Base-by-base conservation (phyloP, 306 rosid genomes). In the Cyclanthera cordifolia region DNA sequence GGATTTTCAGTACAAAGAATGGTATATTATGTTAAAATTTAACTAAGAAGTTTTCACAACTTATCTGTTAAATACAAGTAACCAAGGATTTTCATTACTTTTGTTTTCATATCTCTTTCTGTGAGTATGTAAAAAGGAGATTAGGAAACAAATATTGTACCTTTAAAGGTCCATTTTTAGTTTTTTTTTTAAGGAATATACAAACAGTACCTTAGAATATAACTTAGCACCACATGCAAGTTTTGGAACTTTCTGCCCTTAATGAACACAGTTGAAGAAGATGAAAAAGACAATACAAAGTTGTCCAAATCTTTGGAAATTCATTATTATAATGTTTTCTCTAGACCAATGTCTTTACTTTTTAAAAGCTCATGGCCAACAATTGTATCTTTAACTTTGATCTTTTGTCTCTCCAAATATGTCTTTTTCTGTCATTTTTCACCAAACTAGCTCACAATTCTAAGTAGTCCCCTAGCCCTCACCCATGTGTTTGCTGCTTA, bases 401-500 rank as follows among this genome's bases (percentile, higher is more conserved):
- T 69, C 73, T 69, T 30, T 30, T 45, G 50, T 47, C 71, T 27
- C 47, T 52, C 32, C 37, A 74, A 23, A 53, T 28, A 32, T 65
- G 69, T 37, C 15, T 37, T 61, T 11, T 23, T 41, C 69, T 46
- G 54, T 66, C 71, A 46, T 47, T 66, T 47, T 46, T 66, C 55
- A 47, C 70, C 70, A 45, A 39, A 41, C 53, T 65, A 66, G 71
- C 71, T 47, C 71, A 66, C 16, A 66, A 25, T 66, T 47, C 71
- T 47, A 66, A 66, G 55, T 66, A 65, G 55, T 43, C 52, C 51
- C 51, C 34, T 12, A 64, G 3, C 51, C 37, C 53, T 39, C 37
- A 65, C 70, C 70, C 55, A 24, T 66, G 71, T 66, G 71, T 66
- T 24, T 66, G 41, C 71, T 66, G 41, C 71, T 46, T 45, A 24